Percentiles rank a stretch among this genome's conserved stretches.
Evolutionary conservation across 2,329 filamentous ascomycete species (phyloP).

Genomic region (Botrytis squamosa): DNA sequence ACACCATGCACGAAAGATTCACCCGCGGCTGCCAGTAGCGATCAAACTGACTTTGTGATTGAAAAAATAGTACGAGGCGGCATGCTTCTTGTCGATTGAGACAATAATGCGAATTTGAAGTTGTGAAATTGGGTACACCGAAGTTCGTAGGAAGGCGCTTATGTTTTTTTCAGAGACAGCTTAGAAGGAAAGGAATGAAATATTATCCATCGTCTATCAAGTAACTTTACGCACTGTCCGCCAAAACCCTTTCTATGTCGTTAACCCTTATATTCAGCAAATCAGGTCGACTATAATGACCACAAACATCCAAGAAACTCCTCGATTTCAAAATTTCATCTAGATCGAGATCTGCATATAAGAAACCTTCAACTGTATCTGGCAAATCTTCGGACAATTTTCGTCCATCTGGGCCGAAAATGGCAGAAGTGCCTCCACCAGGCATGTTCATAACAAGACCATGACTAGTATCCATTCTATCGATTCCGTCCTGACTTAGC

Average conservation of each 20-base stretch:
- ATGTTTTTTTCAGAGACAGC: background rate
- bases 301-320: constrained; percentile 30
- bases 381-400: constrained; percentile 43
- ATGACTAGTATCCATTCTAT: background rate
- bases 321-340: constrained; percentile 28
- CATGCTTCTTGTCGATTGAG: background rate
- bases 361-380: constrained; percentile 53
- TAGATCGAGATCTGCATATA: constrained; percentile 45
- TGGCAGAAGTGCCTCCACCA: constrained; percentile 49
- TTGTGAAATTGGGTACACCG: background rate
- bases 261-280: constrained; percentile 31
- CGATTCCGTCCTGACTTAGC: constrained; percentile 41
- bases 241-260: constrained; percentile 20
- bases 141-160: background rate
- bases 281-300: constrained; percentile 32
- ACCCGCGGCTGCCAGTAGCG: too few species aligned
- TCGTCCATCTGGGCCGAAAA: constrained; percentile 53
- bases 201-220: background rate
- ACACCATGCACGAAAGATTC: background rate
- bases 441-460: constrained; percentile 46
- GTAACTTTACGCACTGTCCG: too few species aligned
- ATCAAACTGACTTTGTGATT: background rate
- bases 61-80: background rate
- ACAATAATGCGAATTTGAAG: background rate
- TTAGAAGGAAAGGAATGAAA: background rate